These are phyloP conservation scores for Prinsepia uniflora DNA, from an alignment of 306 rosid genomes.

Conservation along the genomic window DNA sequence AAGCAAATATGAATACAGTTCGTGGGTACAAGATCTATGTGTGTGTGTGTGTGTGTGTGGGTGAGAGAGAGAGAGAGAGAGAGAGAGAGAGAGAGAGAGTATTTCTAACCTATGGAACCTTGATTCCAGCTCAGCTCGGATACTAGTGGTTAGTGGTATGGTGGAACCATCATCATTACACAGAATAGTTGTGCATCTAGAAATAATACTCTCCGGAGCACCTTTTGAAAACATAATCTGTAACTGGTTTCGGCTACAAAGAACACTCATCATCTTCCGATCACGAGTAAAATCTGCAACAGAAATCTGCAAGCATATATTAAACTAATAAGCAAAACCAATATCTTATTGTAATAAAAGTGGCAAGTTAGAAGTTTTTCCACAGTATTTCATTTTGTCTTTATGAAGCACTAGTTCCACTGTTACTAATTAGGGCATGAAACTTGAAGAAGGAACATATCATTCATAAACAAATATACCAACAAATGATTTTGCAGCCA, in stretches of 20 bases:
- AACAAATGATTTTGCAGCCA: neutral
- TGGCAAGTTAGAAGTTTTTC: neutral
- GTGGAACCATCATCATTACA: conserved; percentile 76
- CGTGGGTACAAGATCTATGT: neutral
- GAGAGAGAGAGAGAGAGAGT: neutral
- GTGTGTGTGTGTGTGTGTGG: too few species aligned
- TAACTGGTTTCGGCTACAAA: conserved; percentile 78
- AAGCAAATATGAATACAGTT: neutral
- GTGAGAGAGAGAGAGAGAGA: neutral
- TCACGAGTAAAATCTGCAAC: conserved; percentile 84
- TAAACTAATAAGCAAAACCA: conserved; percentile 21
- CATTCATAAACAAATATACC: neutral
- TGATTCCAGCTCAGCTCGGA: conserved; percentile 67
- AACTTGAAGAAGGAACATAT: neutral
- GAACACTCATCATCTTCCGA: conserved; percentile 97
- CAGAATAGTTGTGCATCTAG: conserved; percentile 74
- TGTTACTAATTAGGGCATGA: neutral
- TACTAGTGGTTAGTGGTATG: conserved; percentile 60
- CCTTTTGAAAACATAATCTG: conserved; percentile 85
- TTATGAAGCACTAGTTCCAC: neutral
- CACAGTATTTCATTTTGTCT: neutral
- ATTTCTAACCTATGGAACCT: conserved; percentile 68
- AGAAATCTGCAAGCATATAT: conserved; percentile 58
- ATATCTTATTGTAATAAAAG: neutral
- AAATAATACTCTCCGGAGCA: conserved; percentile 89